phyloP scores from a whole-genome alignment of 2,329 filamentous ascomycete genomes.

The Colletotrichum acutatum region DNA sequence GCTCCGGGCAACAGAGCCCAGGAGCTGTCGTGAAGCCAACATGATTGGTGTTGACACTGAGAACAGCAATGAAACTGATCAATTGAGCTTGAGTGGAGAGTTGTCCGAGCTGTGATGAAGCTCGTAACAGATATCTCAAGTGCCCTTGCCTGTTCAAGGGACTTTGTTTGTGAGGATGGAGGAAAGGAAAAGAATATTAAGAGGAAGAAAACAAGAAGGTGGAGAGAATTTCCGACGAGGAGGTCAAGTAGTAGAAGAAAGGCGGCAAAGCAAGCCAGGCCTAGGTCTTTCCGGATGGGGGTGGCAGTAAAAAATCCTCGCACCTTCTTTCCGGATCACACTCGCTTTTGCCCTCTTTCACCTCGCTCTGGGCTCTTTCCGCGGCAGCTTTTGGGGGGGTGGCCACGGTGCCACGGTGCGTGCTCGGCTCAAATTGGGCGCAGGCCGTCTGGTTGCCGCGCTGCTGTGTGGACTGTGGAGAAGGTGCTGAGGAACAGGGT shows the following conservation, averaged over 20 bases:
- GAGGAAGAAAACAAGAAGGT: constrained; percentile 33
- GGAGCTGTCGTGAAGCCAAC: constrained; percentile 78
- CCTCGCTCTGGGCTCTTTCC: constrained; percentile 1
- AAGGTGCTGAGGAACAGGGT: constrained; percentile 21
- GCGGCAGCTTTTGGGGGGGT: neutral
- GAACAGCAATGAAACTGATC: constrained; percentile 39
- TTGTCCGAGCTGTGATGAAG: constrained; percentile 32
- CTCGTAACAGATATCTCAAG: constrained; percentile 24
- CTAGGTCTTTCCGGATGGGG: constrained; percentile 15
- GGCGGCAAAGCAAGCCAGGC: constrained; percentile 15
- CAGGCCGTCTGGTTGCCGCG: constrained; percentile 24
- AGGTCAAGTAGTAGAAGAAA: constrained; percentile 31
- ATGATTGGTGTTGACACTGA: constrained; percentile 60
- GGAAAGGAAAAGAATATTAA: constrained; percentile 40
- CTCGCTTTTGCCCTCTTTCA: constrained; percentile 7
- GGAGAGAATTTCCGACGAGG: constrained; percentile 42
- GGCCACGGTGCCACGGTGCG: constrained; percentile 1
- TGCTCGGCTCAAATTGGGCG: constrained; percentile 25
- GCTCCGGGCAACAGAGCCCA: constrained; percentile 72
- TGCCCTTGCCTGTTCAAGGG: constrained; percentile 30
- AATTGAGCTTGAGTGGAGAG: constrained; percentile 43
- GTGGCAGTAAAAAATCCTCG: constrained; percentile 27
- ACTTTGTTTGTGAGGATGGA: constrained; percentile 33
- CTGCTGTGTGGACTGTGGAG: constrained; percentile 28
- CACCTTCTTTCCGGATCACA: neutral